Evolutionary conservation across 1,284 basidiomycete species (phyloP).

Genomic region (Mycena citricolor): DNA sequence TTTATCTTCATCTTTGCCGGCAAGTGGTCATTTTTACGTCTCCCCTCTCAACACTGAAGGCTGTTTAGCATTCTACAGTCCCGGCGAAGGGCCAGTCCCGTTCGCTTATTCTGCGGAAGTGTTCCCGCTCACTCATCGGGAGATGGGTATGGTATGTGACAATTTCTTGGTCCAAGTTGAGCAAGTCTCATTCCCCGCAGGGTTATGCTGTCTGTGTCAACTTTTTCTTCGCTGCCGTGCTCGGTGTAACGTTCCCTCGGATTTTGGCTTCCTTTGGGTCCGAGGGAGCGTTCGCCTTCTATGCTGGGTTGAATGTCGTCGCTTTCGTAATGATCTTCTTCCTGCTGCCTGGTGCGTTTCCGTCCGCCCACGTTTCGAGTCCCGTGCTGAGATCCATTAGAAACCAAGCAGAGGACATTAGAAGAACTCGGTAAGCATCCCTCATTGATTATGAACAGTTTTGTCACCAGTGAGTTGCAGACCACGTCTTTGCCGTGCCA

Average conservation of each 20-base stretch:
- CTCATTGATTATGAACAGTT: slow-evolving; percentile 21
- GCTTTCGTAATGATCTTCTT: slow-evolving; percentile 54
- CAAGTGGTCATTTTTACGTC: slow-evolving; percentile 24
- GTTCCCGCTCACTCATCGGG: slow-evolving; percentile 61
- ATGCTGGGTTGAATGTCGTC: slow-evolving; percentile 48
- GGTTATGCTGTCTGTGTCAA: background rate
- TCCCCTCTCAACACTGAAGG: background rate
- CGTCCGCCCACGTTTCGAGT: slow-evolving; percentile 26
- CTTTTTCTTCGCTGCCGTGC: background rate
- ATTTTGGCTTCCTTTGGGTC: slow-evolving; percentile 13
- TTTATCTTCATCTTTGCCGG: slow-evolving; percentile 43
- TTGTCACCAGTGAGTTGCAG: slow-evolving; percentile 46
- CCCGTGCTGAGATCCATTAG: slow-evolving; percentile 29
- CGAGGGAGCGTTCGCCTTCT: slow-evolving; percentile 49
- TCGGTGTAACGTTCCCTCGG: background rate
- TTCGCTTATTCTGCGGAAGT: slow-evolving; percentile 65
- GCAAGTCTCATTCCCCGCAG: background rate
- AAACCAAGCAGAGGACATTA: slow-evolving; percentile 71
- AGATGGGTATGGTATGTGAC: slow-evolving; percentile 57
- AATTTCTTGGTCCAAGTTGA: slow-evolving; percentile 34
- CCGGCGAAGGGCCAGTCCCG: slow-evolving; percentile 73
- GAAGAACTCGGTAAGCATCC: slow-evolving; percentile 34
- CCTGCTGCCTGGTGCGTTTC: slow-evolving; percentile 39
- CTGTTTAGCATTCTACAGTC: slow-evolving; percentile 57
- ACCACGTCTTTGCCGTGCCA: slow-evolving; percentile 63